A percentile compares a stretch with the other conserved stretches of the same genome.
These are phyloP conservation scores for Dictyostelium citrinum DNA, from an alignment of 78 protist genomes.

Conservation along the genomic window DNA sequence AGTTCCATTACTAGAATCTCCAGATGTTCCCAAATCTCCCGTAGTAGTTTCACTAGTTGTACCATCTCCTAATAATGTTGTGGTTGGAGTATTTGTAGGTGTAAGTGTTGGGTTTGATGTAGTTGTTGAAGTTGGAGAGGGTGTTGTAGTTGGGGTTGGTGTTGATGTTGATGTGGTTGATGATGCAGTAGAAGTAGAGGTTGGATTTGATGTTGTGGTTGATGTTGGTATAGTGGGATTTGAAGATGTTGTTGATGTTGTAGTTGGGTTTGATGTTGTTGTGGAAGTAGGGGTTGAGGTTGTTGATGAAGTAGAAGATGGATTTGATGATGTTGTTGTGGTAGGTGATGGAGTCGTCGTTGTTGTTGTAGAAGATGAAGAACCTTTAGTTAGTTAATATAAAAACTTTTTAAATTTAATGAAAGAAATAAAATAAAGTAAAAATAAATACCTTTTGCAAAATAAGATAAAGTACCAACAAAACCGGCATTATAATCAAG, in stretches of 20 bases:
- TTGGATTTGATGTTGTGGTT: neutral
- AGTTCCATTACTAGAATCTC: neutral
- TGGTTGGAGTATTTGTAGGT: neutral
- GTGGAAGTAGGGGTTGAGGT: neutral
- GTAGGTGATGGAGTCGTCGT: neutral
- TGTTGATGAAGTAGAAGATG: neutral
- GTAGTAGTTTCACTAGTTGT: neutral
- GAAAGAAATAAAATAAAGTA: neutral
- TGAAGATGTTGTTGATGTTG: neutral
- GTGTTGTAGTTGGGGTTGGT: neutral
- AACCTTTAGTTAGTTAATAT: neutral
- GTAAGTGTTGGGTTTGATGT: neutral
- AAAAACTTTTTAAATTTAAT: neutral
- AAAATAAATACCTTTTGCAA: neutral
- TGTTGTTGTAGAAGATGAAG: neutral
- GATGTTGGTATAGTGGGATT: neutral
- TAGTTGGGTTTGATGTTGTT: neutral
- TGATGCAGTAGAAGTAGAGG: neutral
- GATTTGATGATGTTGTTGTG: neutral
- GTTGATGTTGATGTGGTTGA: neutral
- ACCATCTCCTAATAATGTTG: neutral
- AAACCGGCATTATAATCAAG: slow-evolving; percentile 70
- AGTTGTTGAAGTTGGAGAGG: neutral
- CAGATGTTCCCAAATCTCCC: neutral
- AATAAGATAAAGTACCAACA: slow-evolving; percentile 23